Evolutionary conservation across 768 basidiomycete genomes (phyloP).

Genomic region (Hygrocybe coccinea): DNA sequence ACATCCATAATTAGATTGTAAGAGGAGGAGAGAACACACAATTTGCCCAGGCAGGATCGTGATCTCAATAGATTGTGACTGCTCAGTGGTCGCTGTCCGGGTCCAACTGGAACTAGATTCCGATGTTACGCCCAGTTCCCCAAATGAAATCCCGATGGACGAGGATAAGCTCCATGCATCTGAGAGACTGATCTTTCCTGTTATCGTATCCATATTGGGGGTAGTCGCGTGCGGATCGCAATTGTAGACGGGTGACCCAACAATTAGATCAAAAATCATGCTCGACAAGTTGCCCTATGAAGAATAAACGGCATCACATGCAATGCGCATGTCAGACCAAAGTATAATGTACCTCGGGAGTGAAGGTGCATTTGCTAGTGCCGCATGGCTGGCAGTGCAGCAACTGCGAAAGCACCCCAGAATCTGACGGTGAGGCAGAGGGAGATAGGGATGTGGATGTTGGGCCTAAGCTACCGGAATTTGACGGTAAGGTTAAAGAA

Average conservation of each 20-base stretch:
- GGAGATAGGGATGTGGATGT: too few relatives aligned
- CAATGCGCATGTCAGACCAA: not conserved
- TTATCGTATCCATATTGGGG: not conserved
- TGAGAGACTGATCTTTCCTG: not conserved
- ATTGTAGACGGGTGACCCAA: not conserved
- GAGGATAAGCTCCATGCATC: not conserved
- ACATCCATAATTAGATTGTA: not conserved
- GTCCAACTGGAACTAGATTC: not conserved
- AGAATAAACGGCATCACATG: not conserved
- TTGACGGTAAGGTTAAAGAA: too few relatives aligned
- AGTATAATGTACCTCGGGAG: not conserved
- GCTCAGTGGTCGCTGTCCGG: not conserved
- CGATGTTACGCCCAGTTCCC: not conserved
- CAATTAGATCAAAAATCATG: not conserved
- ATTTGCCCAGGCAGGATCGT: not conserved
- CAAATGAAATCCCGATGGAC: not conserved
- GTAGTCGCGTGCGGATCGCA: not conserved
- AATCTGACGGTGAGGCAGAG: too few relatives aligned
- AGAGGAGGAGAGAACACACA: not conserved
- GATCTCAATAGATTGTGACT: not conserved
- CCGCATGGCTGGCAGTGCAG: not conserved
- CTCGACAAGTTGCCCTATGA: not conserved
- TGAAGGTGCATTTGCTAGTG: not conserved
- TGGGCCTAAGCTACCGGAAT: too few relatives aligned
- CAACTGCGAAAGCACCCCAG: not conserved